Percentiles rank a stretch among this genome's conserved stretches.
Evolutionary conservation across 2,329 filamentous ascomycete genomes (phyloP).

Genomic region (Fusarium multiceps): DNA sequence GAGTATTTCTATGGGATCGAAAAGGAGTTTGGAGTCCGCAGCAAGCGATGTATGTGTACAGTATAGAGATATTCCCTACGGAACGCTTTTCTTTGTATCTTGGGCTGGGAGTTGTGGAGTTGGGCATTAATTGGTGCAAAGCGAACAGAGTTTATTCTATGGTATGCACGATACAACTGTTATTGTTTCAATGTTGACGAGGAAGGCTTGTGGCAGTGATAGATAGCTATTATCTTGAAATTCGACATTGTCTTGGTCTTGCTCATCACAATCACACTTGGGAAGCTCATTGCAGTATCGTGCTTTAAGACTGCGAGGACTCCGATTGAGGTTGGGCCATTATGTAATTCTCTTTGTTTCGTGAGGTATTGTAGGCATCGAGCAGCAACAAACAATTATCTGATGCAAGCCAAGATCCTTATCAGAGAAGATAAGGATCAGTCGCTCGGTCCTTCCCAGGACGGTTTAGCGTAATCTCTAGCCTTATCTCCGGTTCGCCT

Average conservation of each 20-base stretch:
- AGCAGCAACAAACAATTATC: neutral
- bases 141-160: neutral
- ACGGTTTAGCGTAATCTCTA: neutral
- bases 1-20: neutral
- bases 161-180: neutral
- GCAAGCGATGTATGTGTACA: neutral
- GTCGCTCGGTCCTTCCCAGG: slow-evolving; percentile 22
- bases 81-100: slow-evolving; percentile 27
- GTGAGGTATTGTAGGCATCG: neutral
- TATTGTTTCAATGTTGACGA: neutral
- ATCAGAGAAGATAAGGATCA: slow-evolving; percentile 2
- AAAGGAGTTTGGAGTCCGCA: slow-evolving; percentile 12
- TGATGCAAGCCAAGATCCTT: neutral
- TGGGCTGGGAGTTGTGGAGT: slow-evolving; percentile 6
- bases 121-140: neutral
- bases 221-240: neutral
- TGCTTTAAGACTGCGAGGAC: rapidly evolving
- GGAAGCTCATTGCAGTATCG: rapidly evolving
- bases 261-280: neutral
- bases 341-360: neutral
- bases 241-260: neutral
- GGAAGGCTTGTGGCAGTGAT: neutral
- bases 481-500: slow-evolving; percentile 14
- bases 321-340: rapidly evolving
- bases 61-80: slow-evolving; percentile 10